These are phyloP conservation scores for Pseudoturritis turrita DNA, from an alignment of 345 rosid genomes.

Conservation along the genomic window DNA sequence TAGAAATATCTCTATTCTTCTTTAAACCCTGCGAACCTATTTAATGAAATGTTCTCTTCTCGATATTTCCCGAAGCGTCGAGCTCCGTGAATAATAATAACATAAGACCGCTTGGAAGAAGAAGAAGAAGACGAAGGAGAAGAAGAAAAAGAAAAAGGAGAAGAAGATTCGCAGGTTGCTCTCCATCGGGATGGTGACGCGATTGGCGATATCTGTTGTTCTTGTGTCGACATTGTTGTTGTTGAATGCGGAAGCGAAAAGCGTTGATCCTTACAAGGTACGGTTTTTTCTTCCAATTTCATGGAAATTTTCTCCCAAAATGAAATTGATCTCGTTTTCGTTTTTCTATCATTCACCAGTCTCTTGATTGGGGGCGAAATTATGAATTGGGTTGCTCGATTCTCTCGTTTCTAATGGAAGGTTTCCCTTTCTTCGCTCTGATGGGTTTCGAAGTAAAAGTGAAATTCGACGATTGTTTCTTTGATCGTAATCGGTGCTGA, in stretches of 20 bases:
- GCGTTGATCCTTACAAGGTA: slow-evolving; percentile 79
- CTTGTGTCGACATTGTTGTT: slow-evolving; percentile 35
- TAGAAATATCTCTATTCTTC: background rate
- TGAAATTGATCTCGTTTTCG: background rate
- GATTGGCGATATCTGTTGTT: slow-evolving; percentile 16
- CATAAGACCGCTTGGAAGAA: slow-evolving; percentile 6
- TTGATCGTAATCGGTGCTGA: background rate
- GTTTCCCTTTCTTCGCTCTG: background rate
- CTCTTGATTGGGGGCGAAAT: background rate
- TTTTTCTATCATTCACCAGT: background rate
- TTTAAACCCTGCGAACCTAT: slow-evolving; percentile 37
- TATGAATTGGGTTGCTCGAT: slow-evolving; percentile 1
- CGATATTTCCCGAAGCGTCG: slow-evolving; percentile 19
- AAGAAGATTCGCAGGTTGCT: background rate
- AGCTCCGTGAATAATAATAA: background rate
- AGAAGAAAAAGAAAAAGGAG: background rate
- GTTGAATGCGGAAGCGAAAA: slow-evolving; percentile 38
- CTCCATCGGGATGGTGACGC: slow-evolving; percentile 29
- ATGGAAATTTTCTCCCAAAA: background rate
- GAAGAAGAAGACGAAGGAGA: background rate
- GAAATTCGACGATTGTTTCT: background rate
- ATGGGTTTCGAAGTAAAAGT: background rate
- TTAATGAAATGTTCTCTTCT: slow-evolving; percentile 13
- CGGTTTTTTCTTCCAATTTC: background rate
- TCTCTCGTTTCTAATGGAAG: background rate